Conservation (phyloP, 2,329 filamentous ascomycete species). For the Stagonosporopsis tanaceti region DNA sequence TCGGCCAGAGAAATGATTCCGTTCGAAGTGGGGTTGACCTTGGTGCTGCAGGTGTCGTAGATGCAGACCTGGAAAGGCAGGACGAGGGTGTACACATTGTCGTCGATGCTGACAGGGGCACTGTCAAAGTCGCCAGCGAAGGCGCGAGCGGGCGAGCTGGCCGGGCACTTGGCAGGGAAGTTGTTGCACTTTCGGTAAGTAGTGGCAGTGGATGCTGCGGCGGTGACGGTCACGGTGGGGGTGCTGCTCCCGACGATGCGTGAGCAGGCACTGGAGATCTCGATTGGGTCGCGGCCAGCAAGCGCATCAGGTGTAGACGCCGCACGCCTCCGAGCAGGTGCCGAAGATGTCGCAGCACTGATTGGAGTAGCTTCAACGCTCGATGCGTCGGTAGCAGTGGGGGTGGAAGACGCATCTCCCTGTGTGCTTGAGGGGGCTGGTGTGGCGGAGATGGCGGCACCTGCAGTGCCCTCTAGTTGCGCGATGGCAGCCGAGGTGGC, state of each 20-base stretch:
- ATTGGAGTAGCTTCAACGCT: background rate
- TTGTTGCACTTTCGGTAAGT: background rate
- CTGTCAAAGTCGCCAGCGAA: background rate
- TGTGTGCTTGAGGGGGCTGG: background rate
- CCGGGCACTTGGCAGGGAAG: background rate
- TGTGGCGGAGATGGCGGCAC: background rate
- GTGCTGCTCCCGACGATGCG: background rate
- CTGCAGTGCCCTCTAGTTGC: background rate
- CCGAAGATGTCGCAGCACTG: background rate
- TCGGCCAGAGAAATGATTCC: conserved; percentile 1
- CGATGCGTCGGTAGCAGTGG: background rate
- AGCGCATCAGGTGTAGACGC: background rate
- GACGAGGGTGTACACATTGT: background rate
- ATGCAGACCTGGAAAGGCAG: conserved; percentile 10
- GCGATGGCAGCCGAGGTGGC: background rate
- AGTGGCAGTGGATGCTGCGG: background rate
- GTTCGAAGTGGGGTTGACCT: conserved; percentile 1
- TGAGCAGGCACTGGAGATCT: conserved; percentile 1
- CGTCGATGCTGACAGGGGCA: background rate
- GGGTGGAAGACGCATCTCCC: background rate
- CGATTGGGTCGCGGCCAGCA: background rate
- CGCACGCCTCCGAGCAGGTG: background rate
- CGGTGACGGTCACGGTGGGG: background rate
- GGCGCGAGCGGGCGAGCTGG: background rate
- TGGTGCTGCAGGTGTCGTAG: conserved; percentile 7